phyloP scores from a whole-genome alignment of 306 rosid species.

The Echinosophora koreensis region DNA sequence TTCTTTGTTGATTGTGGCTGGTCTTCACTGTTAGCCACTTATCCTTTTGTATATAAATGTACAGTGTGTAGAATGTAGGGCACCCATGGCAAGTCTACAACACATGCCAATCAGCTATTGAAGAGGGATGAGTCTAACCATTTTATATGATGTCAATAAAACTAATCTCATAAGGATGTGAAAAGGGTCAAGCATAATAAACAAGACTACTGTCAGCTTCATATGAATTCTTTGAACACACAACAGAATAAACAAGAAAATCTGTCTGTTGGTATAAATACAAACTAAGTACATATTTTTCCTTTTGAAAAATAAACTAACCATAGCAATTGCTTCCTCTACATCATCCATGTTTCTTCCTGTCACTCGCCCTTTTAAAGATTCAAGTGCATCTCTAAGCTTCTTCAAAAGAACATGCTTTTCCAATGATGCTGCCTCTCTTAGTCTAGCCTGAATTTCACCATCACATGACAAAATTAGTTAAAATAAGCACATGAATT shows the following conservation, averaged over 20 bases:
- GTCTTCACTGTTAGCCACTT: slow-evolving; percentile 1
- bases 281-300: background rate
- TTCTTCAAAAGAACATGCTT: slow-evolving; percentile 91
- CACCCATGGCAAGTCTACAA: background rate
- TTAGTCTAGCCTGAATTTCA: slow-evolving; percentile 81
- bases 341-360: slow-evolving; percentile 93
- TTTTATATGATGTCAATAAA: background rate
- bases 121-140: background rate
- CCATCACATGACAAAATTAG: slow-evolving; percentile 36
- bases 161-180: background rate
- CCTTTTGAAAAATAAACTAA: slow-evolving; percentile 46
- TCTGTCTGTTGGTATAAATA: slow-evolving; percentile 14
- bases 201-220: slow-evolving; percentile 13
- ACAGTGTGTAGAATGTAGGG: background rate
- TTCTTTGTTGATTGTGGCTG: slow-evolving; percentile 16
- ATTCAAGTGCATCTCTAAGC: slow-evolving; percentile 93
- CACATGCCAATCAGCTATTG: slow-evolving; percentile 12
- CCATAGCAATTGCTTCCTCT: slow-evolving; percentile 89
- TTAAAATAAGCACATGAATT: slow-evolving; percentile 21
- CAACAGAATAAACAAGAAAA: slow-evolving; percentile 7
- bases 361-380: slow-evolving; percentile 80
- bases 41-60: background rate
- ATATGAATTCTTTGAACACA: background rate
- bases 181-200: slow-evolving; percentile 16
- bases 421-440: slow-evolving; percentile 91